phyloP scores from a whole-genome alignment of 176 grass and related monocot species.

The Triticum urartu region DNA sequence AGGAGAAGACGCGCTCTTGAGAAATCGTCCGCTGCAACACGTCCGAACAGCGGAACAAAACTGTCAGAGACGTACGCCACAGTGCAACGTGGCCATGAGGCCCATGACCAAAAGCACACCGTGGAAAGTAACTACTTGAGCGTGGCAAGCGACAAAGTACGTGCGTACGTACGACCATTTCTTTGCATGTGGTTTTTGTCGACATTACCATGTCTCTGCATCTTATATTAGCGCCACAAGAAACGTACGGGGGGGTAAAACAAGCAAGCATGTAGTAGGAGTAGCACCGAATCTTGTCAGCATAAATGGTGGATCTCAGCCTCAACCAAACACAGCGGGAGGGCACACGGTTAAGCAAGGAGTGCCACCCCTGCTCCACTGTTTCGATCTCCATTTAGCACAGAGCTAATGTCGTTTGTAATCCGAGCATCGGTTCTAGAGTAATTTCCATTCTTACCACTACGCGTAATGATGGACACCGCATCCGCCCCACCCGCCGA shows the following conservation, averaged over 20 bases:
- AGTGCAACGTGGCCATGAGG: background rate
- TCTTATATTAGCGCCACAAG: background rate
- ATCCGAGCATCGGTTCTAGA: too few species aligned
- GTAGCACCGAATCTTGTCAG: constrained; percentile 11
- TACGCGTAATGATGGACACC: background rate
- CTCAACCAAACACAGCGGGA: background rate
- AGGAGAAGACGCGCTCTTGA: background rate
- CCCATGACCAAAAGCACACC: background rate
- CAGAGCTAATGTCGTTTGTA: too few species aligned
- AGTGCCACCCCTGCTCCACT: background rate
- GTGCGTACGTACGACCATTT: background rate
- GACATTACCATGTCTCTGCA: background rate
- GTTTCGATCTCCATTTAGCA: background rate
- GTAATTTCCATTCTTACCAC: background rate
- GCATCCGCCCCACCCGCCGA: background rate
- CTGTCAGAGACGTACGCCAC: background rate
- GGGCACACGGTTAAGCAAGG: background rate
- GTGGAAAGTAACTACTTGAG: background rate
- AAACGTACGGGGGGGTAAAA: background rate
- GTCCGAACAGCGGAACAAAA: background rate
- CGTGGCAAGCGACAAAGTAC: background rate
- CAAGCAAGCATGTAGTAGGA: background rate
- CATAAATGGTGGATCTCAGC: constrained; percentile 31
- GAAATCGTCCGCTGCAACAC: background rate
- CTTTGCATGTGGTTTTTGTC: too few species aligned